Evolutionary conservation across 345 rosid genomes (phyloP).

Genomic region (Bretschneidera sinensis): DNA sequence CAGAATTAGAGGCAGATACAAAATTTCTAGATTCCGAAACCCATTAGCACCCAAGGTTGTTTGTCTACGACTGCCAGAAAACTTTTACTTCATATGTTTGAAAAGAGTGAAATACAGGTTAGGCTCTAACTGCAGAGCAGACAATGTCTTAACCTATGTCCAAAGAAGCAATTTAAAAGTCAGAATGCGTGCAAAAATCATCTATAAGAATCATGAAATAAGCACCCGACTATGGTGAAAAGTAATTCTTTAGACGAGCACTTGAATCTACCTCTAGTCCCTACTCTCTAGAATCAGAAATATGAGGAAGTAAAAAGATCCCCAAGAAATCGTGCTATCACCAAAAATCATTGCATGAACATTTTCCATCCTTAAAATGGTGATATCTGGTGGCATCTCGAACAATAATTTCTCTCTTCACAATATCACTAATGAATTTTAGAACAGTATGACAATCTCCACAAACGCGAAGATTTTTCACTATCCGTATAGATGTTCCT

Average conservation of each 20-base stretch:
- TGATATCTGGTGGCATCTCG: conserved; percentile 77
- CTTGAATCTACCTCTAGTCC: too few relatives aligned
- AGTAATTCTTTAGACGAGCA: too few relatives aligned
- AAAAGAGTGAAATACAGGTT: background rate
- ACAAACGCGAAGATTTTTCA: conserved; percentile 74
- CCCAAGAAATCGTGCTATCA: conserved; percentile 15
- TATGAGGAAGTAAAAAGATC: too few relatives aligned
- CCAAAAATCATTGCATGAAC: conserved; percentile 84
- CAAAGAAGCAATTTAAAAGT: background rate
- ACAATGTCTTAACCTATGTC: background rate
- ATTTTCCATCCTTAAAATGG: conserved; percentile 61
- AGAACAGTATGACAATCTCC: conserved; percentile 69
- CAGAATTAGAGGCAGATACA: too few relatives aligned
- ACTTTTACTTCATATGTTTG: background rate
- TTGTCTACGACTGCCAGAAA: background rate
- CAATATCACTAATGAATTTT: conserved; percentile 51
- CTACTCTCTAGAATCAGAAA: too few relatives aligned
- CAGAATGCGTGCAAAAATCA: background rate
- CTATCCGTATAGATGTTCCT: conserved; percentile 48
- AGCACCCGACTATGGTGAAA: background rate
- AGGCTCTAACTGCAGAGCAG: background rate
- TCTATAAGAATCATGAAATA: background rate
- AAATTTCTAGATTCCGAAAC: too few relatives aligned
- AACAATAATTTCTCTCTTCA: conserved; percentile 55
- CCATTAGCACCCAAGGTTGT: too few relatives aligned